A percentile compares a stretch with the other conserved stretches of the same genome.
Evolutionary conservation across 139 green algal species (phyloP).

Genomic region (Desmodesmus armatus): DNA sequence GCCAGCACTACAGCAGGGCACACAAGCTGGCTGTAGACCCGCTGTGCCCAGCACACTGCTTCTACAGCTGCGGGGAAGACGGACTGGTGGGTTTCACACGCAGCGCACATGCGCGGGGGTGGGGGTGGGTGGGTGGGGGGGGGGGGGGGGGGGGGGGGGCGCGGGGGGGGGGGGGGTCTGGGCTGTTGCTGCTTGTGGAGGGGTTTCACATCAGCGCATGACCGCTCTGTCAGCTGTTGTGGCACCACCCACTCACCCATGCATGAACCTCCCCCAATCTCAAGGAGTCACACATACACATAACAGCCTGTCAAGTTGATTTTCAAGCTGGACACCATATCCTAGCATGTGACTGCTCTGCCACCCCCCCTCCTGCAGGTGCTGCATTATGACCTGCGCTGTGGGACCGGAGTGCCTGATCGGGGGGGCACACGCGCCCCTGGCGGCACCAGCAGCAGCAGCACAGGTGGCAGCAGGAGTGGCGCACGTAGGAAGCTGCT

Average conservation of each 20-base stretch:
- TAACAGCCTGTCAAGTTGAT: not conserved
- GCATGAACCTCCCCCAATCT: not conserved
- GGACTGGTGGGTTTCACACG: constrained; percentile 63
- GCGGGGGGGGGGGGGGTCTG: no score
- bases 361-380: constrained; percentile 13
- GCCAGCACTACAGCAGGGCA: constrained; percentile 53
- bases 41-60: constrained; percentile 42
- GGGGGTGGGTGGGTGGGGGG: no score
- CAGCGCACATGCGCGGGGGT: no score
- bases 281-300: not conserved
- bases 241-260: no score
- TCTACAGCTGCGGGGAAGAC: constrained; percentile 68
- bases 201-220: no score
- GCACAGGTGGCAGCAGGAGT: not conserved
- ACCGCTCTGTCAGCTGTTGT: no score
- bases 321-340: not conserved
- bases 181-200: no score
- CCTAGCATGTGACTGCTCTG: not conserved
- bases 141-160: no score
- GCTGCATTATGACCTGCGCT: constrained; percentile 36
- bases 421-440: not conserved
- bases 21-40: constrained; percentile 67
- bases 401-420: not conserved
- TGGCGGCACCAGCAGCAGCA: constrained; percentile 27
- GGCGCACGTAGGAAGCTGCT: constrained; percentile 13